Evolutionary conservation across 2,329 filamentous ascomycete species (phyloP).

Genomic region (Bertia moriformis): DNA sequence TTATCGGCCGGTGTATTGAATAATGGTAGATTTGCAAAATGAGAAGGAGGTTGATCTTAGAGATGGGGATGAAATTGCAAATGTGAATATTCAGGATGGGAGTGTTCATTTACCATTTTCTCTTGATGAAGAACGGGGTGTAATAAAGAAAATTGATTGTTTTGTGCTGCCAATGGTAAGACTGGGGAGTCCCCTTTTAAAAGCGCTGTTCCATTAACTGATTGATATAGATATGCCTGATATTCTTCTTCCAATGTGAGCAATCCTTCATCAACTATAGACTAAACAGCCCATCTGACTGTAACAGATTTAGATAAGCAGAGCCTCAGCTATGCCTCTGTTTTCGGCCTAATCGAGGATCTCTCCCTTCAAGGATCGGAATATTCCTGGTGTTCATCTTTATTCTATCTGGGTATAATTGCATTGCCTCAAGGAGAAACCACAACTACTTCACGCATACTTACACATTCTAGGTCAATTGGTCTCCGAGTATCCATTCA

Average conservation of each 20-base stretch:
- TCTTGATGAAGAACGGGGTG: too few species aligned
- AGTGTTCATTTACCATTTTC: too few species aligned
- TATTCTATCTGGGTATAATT: constrained; percentile 30
- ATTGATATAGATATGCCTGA: constrained; percentile 18
- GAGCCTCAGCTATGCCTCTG: constrained; percentile 29
- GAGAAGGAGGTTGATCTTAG: too few species aligned
- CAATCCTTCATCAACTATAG: too few species aligned
- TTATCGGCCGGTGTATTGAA: too few species aligned
- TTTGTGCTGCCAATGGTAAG: constrained; percentile 14
- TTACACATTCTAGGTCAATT: too few species aligned
- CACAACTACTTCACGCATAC: constrained; percentile 1
- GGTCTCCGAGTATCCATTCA: constrained; percentile 30
- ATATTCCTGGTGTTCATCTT: constrained; percentile 31
- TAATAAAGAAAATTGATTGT: constrained; percentile 18
- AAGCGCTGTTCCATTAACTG: background rate
- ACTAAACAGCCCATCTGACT: too few species aligned
- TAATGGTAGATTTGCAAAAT: too few species aligned
- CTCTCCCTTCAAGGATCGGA: constrained; percentile 25
- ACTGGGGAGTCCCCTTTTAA: background rate
- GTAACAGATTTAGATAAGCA: constrained; percentile 34
- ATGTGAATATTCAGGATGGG: too few species aligned
- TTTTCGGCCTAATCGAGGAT: constrained; percentile 29
- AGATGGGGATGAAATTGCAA: too few species aligned
- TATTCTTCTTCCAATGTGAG: constrained; percentile 27
- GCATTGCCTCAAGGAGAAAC: constrained; percentile 7